phyloP scores from a whole-genome alignment of 2,329 filamentous ascomycete genomes.

The Graphilbum sp. region DNA sequence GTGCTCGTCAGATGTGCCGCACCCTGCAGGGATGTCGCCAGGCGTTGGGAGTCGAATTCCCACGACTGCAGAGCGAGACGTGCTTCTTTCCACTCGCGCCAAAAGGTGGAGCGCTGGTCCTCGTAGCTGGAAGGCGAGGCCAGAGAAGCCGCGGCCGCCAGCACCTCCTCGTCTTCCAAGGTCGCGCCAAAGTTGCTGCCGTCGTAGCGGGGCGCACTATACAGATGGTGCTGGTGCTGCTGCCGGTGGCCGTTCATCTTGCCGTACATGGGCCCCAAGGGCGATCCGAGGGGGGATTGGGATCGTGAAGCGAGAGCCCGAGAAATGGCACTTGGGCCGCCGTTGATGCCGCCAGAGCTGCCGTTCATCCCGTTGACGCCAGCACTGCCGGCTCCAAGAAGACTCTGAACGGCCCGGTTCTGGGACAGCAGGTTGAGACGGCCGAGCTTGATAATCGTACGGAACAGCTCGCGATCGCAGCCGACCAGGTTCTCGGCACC shows the following conservation, averaged over 20 bases:
- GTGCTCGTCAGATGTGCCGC: conserved; percentile 29
- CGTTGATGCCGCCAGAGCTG: neutral
- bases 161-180: conserved; percentile 37
- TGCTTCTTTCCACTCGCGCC: conserved; percentile 73
- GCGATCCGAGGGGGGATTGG: conserved; percentile 22
- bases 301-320: conserved; percentile 15
- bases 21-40: conserved; percentile 23
- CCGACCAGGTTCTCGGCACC: conserved; percentile 74
- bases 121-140: conserved; percentile 31
- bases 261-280: conserved; percentile 22
- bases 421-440: conserved; percentile 75
- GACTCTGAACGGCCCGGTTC: conserved; percentile 34
- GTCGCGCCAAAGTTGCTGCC: conserved; percentile 36
- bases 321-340: conserved; percentile 4
- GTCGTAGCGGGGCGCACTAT: neutral
- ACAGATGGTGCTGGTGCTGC: conserved; percentile 25
- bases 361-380: neutral
- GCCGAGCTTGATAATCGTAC: conserved; percentile 67
- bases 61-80: conserved; percentile 63
- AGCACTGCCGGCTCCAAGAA: conserved; percentile 4
- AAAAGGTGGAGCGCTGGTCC: conserved; percentile 52
- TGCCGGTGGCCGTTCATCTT: conserved; percentile 18
- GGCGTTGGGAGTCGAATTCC: conserved; percentile 49
- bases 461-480: conserved; percentile 76
- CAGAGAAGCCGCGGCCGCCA: conserved; percentile 19